Evolutionary conservation across 108 stramenopile genomes (phyloP).

Genomic region (Pseudonitzschia multiseries): DNA sequence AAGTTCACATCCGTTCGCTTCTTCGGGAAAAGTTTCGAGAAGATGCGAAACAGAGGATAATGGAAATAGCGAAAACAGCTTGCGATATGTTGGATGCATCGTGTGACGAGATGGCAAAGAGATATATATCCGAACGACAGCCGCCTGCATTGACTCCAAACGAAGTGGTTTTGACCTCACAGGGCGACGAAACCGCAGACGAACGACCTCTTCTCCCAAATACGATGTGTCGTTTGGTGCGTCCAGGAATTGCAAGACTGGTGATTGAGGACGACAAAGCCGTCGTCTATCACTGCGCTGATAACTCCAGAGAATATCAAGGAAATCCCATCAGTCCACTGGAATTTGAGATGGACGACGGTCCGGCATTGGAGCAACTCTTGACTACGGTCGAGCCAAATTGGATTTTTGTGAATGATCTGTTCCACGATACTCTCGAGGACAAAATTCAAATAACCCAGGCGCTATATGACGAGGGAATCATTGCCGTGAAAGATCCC

Average conservation of each 20-base stretch:
- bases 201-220: slow-evolving; percentile 59
- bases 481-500: slow-evolving; percentile 49
- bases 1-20: not conserved
- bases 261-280: slow-evolving; percentile 91
- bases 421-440: slow-evolving; percentile 86
- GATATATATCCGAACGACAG: slow-evolving; percentile 90
- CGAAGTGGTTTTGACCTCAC: slow-evolving; percentile 36
- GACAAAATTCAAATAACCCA: slow-evolving; percentile 89
- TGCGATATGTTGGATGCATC: slow-evolving; percentile 86
- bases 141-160: slow-evolving; percentile 79
- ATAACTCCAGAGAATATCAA: slow-evolving; percentile 89
- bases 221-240: slow-evolving; percentile 74
- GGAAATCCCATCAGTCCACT: slow-evolving; percentile 87
- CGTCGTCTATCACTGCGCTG: slow-evolving; percentile 94
- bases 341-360: slow-evolving; percentile 98
- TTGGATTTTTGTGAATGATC: slow-evolving; percentile 85
- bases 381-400: slow-evolving; percentile 85
- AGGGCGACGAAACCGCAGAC: slow-evolving; percentile 32
- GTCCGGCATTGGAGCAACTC: slow-evolving; percentile 89
- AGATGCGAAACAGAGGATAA: slow-evolving; percentile 52
- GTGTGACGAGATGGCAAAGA: slow-evolving; percentile 91
- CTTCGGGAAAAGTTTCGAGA: slow-evolving; percentile 1
- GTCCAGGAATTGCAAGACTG: slow-evolving; percentile 88
- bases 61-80: slow-evolving; percentile 73
- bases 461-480: slow-evolving; percentile 83